These are phyloP conservation scores for Pleurozium schreberi DNA, from an alignment of 225 moss, liverwort and hornwort species.

Conservation along the genomic window DNA sequence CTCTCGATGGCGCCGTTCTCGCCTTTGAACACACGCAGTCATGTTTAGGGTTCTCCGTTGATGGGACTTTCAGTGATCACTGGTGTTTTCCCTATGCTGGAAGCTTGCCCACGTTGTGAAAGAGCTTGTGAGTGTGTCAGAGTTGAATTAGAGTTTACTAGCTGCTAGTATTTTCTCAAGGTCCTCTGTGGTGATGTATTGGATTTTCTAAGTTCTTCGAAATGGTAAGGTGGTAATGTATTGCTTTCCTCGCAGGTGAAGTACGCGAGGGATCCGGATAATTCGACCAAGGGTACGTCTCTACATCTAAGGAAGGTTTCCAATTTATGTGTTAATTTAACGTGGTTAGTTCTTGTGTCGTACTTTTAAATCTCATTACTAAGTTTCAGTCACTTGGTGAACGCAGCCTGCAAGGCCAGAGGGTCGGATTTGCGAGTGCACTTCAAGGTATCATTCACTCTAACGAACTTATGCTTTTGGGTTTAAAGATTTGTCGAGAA, in stretches of 20 bases:
- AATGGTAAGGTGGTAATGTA: background rate
- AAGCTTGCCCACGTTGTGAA: background rate
- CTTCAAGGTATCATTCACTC: constrained; percentile 1
- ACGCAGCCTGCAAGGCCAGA: constrained; percentile 53
- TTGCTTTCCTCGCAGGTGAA: constrained; percentile 6
- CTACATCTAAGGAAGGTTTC: background rate
- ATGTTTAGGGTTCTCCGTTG: background rate
- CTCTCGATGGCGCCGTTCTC: background rate
- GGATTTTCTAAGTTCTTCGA: too few species aligned
- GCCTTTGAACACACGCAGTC: too few species aligned
- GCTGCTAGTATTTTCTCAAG: background rate
- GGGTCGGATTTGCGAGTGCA: constrained; percentile 39
- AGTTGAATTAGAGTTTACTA: background rate
- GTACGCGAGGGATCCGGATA: constrained; percentile 36
- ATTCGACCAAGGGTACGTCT: constrained; percentile 28
- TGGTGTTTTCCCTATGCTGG: background rate
- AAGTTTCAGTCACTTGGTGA: background rate
- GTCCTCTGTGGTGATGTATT: background rate
- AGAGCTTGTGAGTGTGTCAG: background rate
- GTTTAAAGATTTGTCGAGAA: background rate
- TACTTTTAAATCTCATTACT: background rate
- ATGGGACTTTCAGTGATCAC: background rate
- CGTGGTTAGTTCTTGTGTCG: background rate
- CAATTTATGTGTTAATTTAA: background rate
- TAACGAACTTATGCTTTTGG: background rate